Evolutionary conservation across 257 asterid species (phyloP), one percentile per base, ranked within the genome.

Genomic region (Solanum tacnaense): DNA sequence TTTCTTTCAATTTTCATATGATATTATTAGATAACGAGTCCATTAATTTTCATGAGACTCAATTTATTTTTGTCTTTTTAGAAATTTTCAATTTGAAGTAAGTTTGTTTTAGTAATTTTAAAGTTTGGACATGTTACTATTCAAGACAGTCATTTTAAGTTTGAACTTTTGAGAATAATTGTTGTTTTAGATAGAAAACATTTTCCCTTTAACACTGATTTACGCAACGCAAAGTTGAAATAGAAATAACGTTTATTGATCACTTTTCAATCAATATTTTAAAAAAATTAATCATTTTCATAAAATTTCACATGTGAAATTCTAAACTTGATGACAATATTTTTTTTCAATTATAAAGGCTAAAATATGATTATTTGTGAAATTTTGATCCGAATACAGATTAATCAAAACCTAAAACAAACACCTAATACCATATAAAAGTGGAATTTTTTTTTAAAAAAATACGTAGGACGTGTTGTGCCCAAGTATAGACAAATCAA

Each of bases 181-280:
- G 0, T 0, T 27, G 1, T 13, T 29, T 29, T 13, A 1, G 38
- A 27, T 13, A 13, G 11, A 0, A 29, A 13, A 29, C 6, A 3
- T 1, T 7, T 29, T 0, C 3, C 5, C 2, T 27, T 6, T 70
- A 70, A 0, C 4, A 5, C 3, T 52, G 38, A 1, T 29, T 70
- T 70, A 29, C 18, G n/a, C 6, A 1, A 70, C 1, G 0, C 23
- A 32, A 70, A 70, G 1, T 29, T 1, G 3, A 2, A 70, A 9
- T 13, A 70, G 0, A 70, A 70, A 70, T 1, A 7, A 13, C 2
- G 1, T 70, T 68, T 1, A 15, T 29, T 31, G 2, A 0, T 70
- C 38, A 31, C 6, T 29, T 70, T 70, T 31, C 12, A 4, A 13
- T 1, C 1, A 13, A 70, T 31, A 70, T 29, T 2, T 2, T 0